Conservation (phyloP, 2,329 filamentous ascomycete genomes). For the Trichoderma lentiforme region DNA sequence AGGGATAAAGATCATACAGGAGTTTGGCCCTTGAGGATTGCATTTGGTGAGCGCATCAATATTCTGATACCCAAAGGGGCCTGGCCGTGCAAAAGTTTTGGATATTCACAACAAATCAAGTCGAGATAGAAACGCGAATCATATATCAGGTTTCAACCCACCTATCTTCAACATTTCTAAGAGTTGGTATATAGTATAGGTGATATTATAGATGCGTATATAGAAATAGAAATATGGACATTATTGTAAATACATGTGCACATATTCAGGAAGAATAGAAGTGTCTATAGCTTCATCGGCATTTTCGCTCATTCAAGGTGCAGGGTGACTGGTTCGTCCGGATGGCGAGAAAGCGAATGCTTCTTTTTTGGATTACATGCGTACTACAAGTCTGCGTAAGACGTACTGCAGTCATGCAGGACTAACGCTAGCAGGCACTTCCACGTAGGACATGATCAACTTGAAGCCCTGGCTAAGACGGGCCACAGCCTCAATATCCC, state of each 20-base stretch:
- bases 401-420: not conserved
- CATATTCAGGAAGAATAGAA: not conserved
- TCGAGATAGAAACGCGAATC: too few relatives aligned
- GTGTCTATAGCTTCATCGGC: not conserved
- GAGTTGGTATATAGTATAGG: not conserved
- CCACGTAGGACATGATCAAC: not conserved
- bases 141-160: not conserved
- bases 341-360: not conserved
- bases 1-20: not conserved
- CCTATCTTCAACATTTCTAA: not conserved
- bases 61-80: not conserved
- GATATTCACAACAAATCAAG: not conserved
- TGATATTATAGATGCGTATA: not conserved
- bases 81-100: not conserved
- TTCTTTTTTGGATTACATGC: not conserved
- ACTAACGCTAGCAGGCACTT: not conserved
- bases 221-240: not conserved
- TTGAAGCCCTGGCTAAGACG: not conserved
- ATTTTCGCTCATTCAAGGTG: not conserved
- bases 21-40: not conserved
- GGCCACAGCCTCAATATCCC: slow-evolving; percentile 3
- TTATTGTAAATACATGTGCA: not conserved
- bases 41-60: not conserved
- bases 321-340: not conserved
- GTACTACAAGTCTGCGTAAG: not conserved